Evolutionary conservation across 495 filamentous ascomycete species (phyloP), one percentile per base, ranked within the genome.

Genomic region (Penicillium antarcticum): DNA sequence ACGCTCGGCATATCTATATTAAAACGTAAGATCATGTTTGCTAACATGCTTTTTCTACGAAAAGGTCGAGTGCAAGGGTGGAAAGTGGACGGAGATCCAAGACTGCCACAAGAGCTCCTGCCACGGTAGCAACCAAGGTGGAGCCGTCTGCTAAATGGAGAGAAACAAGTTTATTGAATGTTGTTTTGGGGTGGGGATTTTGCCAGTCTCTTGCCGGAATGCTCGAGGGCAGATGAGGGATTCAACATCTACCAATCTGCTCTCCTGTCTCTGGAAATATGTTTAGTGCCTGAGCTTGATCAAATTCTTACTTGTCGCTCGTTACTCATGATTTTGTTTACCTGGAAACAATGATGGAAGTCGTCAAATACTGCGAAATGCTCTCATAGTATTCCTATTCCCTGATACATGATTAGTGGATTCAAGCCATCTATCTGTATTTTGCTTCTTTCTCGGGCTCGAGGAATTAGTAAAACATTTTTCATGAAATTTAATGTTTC

Each of bases 21-120:
- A 35, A 19, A n/a, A 23, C 14, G 13, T 35, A 16, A 35, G 29
- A 23, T 17, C n/a, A 32, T 51, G 2, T 40, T 42, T 47, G 48
- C 47, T 56, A 51, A 56, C 24, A 29, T 46, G 42, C n/a, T 46
- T 16, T 42, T 36, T 26, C 34, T 37, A 5, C 42, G 21, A 47
- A 49, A 35, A 56, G 53, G 53, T 56, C 34, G 34, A 51, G 34
- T 56, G 53, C 42, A 5, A 13, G 5, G 36, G 36, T 38, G 53
- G 53, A 14, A 39, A 19, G 14, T 56, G 53, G 53, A 56, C 47
- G 0, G 47, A 56, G 47, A 42, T 56, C 17, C 21, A 37, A n/a
- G 53, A 56, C 42, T 56, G 53, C 35, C 23, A 35, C 17, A 16
- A 18, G 2, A 36, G 26, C 42, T 26, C 42, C 1, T 56, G 53